phyloP scores from a whole-genome alignment of 495 filamentous ascomycete genomes.

The Cairneyella variabilis region DNA sequence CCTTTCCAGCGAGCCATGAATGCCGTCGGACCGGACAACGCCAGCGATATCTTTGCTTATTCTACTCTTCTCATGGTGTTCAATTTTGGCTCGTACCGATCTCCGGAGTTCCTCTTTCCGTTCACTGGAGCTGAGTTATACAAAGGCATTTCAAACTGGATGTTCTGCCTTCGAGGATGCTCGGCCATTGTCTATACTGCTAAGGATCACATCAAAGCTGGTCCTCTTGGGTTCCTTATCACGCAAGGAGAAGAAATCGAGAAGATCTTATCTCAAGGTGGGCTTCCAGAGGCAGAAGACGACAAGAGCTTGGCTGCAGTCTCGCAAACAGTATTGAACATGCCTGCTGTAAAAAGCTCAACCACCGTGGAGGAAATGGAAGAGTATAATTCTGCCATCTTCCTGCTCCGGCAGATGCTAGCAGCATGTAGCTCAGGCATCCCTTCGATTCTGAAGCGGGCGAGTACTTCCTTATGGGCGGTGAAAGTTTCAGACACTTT shows the following conservation, averaged over 20 bases:
- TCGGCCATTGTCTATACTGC: background rate
- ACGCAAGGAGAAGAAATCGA: background rate
- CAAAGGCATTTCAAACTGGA: conserved; percentile 10
- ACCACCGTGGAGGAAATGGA: conserved; percentile 14
- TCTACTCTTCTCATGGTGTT: conserved; percentile 4
- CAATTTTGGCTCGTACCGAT: conserved; percentile 5
- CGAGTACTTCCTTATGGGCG: conserved; percentile 1
- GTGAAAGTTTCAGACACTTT: background rate
- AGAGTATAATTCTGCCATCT: conserved; percentile 8
- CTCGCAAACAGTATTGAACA: background rate
- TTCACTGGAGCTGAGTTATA: background rate
- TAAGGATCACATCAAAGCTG: background rate
- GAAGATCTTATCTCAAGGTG: background rate
- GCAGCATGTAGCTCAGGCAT: conserved; percentile 1
- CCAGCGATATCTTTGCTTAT: conserved; percentile 5
- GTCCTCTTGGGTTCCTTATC: conserved; percentile 13
- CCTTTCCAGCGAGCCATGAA: conserved; percentile 2
- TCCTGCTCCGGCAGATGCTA: conserved; percentile 2
- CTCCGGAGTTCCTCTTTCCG: conserved; percentile 4
- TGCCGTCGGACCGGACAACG: conserved; percentile 5
- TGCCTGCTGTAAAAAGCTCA: conserved; percentile 2
- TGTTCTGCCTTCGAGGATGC: conserved; percentile 13
- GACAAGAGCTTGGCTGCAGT: conserved; percentile 1
- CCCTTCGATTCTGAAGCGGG: background rate
- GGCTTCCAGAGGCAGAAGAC: background rate